Percentiles rank a stretch among this genome's conserved stretches.
Evolutionary conservation across 805 yeast species (phyloP).

Genomic region (Cyberlindnera veronae): DNA sequence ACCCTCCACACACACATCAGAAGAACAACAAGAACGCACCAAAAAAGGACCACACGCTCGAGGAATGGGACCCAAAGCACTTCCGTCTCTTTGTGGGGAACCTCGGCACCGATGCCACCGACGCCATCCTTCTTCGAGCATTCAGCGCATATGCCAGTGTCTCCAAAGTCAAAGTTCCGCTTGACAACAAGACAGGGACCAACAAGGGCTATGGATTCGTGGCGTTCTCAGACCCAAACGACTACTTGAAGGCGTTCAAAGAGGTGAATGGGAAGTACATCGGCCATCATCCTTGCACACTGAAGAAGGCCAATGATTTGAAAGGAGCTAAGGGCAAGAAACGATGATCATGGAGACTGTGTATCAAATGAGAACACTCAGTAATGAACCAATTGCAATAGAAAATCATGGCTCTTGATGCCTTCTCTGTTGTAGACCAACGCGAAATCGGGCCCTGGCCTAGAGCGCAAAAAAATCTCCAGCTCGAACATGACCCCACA

Average conservation of each 20-base stretch:
- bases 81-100: constrained; percentile 76
- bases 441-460: too few relatives aligned
- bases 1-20: background rate
- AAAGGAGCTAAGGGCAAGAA: constrained; percentile 28
- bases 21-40: background rate
- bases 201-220: constrained; percentile 72
- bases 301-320: constrained; percentile 53
- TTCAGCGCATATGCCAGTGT: constrained; percentile 52
- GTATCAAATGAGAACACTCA: background rate
- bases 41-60: constrained; percentile 27
- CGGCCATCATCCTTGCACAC: constrained; percentile 68
- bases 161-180: constrained; percentile 57
- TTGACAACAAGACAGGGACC: constrained; percentile 39
- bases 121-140: constrained; percentile 49
- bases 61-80: constrained; percentile 69
- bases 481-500: background rate
- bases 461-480: background rate
- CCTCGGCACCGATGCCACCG: constrained; percentile 63
- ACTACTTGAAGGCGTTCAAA: constrained; percentile 66
- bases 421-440: too few relatives aligned
- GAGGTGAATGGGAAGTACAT: constrained; percentile 75
- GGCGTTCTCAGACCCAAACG: constrained; percentile 60
- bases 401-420: too few relatives aligned
- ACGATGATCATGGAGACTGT: background rate
- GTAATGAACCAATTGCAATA: too few relatives aligned